Evolutionary conservation across 2,329 filamentous ascomycete species (phyloP).

Genomic region (Aspergillus uvarum): DNA sequence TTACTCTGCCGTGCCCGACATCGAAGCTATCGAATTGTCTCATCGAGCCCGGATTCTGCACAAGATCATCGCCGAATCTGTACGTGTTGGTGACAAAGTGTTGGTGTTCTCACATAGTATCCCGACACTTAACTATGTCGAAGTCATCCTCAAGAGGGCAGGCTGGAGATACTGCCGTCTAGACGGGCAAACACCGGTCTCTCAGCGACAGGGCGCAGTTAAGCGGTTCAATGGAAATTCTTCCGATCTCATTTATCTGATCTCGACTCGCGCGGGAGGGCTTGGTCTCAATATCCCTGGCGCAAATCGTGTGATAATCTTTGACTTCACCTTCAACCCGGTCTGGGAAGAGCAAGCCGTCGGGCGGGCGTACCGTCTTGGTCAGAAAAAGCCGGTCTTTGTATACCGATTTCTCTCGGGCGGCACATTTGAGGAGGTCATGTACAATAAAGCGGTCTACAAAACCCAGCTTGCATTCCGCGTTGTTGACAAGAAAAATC

Average conservation of each 20-base stretch:
- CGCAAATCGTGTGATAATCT: constrained; percentile 82
- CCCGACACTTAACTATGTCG: constrained; percentile 67
- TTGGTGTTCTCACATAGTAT: constrained; percentile 78
- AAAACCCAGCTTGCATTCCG: constrained; percentile 77
- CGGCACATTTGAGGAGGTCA: constrained; percentile 74
- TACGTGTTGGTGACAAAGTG: constrained; percentile 65
- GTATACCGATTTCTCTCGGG: constrained; percentile 80
- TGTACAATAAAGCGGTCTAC: constrained; percentile 75
- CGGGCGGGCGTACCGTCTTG: constrained; percentile 80
- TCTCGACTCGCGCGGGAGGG: constrained; percentile 80
- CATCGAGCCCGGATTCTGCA: constrained; percentile 68
- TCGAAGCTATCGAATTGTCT: constrained; percentile 56
- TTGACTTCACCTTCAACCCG: constrained; percentile 81
- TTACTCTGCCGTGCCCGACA: constrained; percentile 31
- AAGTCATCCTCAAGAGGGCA: constrained; percentile 54
- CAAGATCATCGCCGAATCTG: constrained; percentile 67
- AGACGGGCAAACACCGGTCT: constrained; percentile 63
- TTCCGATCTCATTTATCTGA: constrained; percentile 64
- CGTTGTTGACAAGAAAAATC: constrained; percentile 81
- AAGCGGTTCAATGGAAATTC: constrained; percentile 66
- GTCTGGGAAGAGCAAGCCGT: constrained; percentile 82
- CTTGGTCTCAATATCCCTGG: constrained; percentile 79
- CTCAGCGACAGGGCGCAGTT: constrained; percentile 60
- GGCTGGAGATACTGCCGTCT: constrained; percentile 57
- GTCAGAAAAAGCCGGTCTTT: constrained; percentile 75